Base-by-base conservation (phyloP, 129 eudicot genomes). In the Tagetes erecta region DNA sequence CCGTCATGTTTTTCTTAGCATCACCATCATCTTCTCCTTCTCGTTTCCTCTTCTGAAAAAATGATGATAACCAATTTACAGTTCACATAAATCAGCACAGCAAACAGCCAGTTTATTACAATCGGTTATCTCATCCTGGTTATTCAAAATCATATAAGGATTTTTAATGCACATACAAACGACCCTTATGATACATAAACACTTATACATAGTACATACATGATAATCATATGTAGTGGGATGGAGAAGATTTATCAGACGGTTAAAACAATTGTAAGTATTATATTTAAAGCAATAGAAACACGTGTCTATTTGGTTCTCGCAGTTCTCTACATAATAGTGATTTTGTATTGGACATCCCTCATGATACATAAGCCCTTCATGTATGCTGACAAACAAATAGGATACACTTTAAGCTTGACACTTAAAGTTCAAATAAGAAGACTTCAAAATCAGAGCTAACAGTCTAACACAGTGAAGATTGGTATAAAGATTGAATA, bases 1-100 rank as follows among this genome's bases (percentile, higher is more conserved):
- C 80, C 6, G 73, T 6, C 53, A 81, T 39, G 39, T 82, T 81
- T 40, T 46, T 66, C 53, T 53, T 77, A 38, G 76, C 83, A 30
- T 80, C 83, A 0, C 44, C 73, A 52, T 40, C 76, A 20, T 82
- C 86, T 13, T 84, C 91, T 73, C 92, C 87, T 13, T 84, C 91
- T 70, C 96, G 86, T 38, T 51, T 87, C 67, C 98, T 88, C 80
- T 92, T 92, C 98, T 92, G 82, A 49, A 89, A 62, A 36, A 67
- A 7, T 67, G 2, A 56, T 10, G 11, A 50, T 37, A 11, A 4
- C 7, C n/a, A 6, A 39, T 53, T 4, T 65, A 45, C 70, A 44
- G 34, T 52, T 33, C 5, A 38, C 3, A 73, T 8, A 35, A 59
- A 11, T 70, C 34, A 3, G 70, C 63, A 50, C 45, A 11, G 6